Evolutionary conservation across 768 basidiomycete genomes (phyloP), one percentile per base, ranked within the genome.

Genomic region (Lentinula raphanica): DNA sequence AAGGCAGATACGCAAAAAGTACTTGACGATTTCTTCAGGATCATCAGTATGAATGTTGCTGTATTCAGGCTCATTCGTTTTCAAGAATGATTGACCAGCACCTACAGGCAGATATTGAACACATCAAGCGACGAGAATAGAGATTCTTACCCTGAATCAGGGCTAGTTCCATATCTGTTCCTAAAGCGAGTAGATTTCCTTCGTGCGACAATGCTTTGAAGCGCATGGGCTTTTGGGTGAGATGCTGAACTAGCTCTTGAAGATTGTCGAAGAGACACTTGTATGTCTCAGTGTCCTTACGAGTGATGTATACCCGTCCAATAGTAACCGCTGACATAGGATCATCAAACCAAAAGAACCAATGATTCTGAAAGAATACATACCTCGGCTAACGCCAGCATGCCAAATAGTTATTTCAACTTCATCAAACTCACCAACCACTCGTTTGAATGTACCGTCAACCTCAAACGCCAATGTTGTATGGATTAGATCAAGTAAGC

Each of bases 341-440:
- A 49, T 46, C 21, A 46, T n/a, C 21, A 46, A 11, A n/a, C n/a
- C 45, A 49, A 28, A 9, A 28, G 15, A 28, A 13, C 15, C 13
- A 49, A n/a, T n/a, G 23, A 32, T 7, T 49, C 21, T 9, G 5
- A 13, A 15, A 28, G 11, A 49, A 21, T 9, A 13, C 25, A 49
- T 49, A 49, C 11, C 11, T 7, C 5, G 8, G 8, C 19, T 13
- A 5, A 49, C 31, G 15, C 9, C 49, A 7, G 15, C 31, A 49
- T 27, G 13, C 49, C 49, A 49, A 28, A 32, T 28, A 9, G 49
- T 49, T 5, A 49, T 27, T 49, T 49, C 49, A 49, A 9, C 23
- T 28, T 49, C 49, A 32, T 49, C 49, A 49, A 49, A 49, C 29
- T 49, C 49, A 25, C 49, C 49, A 19, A 27, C 49, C 23, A 49